Base-by-base conservation (phyloP, 2,329 filamentous ascomycete species). In the Cladosporium sp. region DNA sequence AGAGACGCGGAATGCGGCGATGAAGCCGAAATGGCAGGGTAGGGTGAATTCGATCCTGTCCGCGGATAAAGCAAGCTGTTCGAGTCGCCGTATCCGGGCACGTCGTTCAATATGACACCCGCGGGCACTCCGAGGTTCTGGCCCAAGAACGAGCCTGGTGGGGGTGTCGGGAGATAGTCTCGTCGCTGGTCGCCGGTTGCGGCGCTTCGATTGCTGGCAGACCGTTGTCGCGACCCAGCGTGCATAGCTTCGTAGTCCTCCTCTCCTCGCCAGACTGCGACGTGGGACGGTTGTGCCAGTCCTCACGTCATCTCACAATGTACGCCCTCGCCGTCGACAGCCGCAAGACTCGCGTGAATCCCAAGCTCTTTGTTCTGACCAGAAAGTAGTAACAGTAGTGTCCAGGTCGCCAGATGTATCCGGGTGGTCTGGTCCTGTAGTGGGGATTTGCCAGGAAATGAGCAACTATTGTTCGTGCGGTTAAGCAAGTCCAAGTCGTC, bases 21-120 rank as follows among this genome's bases (percentile, higher is more conserved):
- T 16, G 68, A 63, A 42, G 61, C 56, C 18, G 66, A 64, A 34
- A 73, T 63, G 49, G 65, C 59, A 16, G 70, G 69, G 71, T 54
- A 68, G 57, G 46, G 55, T 43, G 52, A 57, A 28, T 56, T 46
- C 9, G 38, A 18, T 6, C 33, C 54, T 28, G 45, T 43, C 10
- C 50, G 50, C 11, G 54, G 54, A 34, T 59, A 55, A 13, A 62
- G 37, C 22, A 60, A 42, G 33, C 52, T 49, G 37, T 49, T 56
- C 34, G 54, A 42, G 43, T 62, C 59, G 44, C 46, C 50, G 49
- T 56, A 59, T 9, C 46, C 54, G 18, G 59, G 52, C 9, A 58
- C 55, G 43, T 59, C 57, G 49, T 52, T 43, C 49, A 55, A 55
- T 11, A 58, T 54, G 44, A 58, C 56, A 53, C 54, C 43, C 46